phyloP scores from a whole-genome alignment of 2,329 filamentous ascomycete genomes.

The Pyrenochaeta sp. region DNA sequence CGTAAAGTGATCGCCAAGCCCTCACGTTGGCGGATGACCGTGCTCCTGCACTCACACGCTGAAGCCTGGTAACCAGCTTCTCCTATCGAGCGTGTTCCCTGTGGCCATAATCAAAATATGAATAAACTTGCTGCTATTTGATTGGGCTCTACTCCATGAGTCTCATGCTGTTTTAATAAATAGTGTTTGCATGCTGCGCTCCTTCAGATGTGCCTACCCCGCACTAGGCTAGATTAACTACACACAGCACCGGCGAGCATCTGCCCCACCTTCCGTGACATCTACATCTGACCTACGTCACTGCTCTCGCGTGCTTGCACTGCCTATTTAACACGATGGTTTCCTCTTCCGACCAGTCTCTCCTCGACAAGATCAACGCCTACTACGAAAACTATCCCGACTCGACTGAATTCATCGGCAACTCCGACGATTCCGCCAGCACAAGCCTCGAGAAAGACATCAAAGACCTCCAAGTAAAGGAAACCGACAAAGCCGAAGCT shows the following conservation, averaged over 20 bases:
- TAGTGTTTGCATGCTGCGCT: not conserved
- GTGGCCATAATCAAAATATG: too few relatives aligned
- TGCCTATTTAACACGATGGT: conserved; percentile 30
- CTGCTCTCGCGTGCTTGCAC: conserved; percentile 25
- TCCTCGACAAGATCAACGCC: conserved; percentile 11
- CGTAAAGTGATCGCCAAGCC: conserved; percentile 42
- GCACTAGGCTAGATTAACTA: conserved; percentile 11
- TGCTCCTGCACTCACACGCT: not conserved
- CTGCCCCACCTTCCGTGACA: conserved; percentile 8
- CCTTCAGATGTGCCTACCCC: not conserved
- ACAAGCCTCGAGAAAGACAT: conserved; percentile 13
- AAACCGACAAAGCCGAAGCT: conserved; percentile 11
- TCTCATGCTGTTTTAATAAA: too few relatives aligned
- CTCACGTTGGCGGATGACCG: conserved; percentile 9
- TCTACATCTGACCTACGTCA: conserved; percentile 30
- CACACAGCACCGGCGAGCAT: not conserved
- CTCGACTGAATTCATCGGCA: conserved; percentile 2
- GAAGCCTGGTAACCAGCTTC: not conserved
- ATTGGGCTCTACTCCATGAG: too few relatives aligned
- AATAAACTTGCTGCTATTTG: too few relatives aligned
- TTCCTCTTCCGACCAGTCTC: conserved; percentile 11
- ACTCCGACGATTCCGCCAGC: conserved; percentile 2
- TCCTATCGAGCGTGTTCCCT: too few relatives aligned
- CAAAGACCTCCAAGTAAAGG: conserved; percentile 13
- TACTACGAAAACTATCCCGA: conserved; percentile 8